These are phyloP conservation scores for Zea mays DNA, from an alignment of 176 grass and related monocot genomes.

Conservation along the genomic window Zm-B73-REFERENCE-NAM-5.0 NC_050097.1:20689501-20690000, in stretches of 20 bases:
- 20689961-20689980: no score
- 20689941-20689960: no score
- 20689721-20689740: slow-evolving; percentile 32
- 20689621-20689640: background rate
- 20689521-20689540: slow-evolving; percentile 1
- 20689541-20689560: background rate
- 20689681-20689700: background rate
- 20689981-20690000: no score
- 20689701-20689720: background rate
- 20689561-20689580: slow-evolving; percentile 23
- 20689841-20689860: no score
- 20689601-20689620: slow-evolving; percentile 34
- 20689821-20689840: no score
- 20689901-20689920: no score
- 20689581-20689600: background rate
- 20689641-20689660: background rate
- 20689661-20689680: slow-evolving; percentile 33
- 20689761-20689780: background rate
- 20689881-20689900: no score
- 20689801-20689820: no score
- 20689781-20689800: no score
- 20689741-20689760: background rate
- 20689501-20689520: slow-evolving; percentile 10
- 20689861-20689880: no score
- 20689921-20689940: no score